Evolutionary conservation across 345 rosid genomes (phyloP).

Genomic region (Murraya paniculata): DNA sequence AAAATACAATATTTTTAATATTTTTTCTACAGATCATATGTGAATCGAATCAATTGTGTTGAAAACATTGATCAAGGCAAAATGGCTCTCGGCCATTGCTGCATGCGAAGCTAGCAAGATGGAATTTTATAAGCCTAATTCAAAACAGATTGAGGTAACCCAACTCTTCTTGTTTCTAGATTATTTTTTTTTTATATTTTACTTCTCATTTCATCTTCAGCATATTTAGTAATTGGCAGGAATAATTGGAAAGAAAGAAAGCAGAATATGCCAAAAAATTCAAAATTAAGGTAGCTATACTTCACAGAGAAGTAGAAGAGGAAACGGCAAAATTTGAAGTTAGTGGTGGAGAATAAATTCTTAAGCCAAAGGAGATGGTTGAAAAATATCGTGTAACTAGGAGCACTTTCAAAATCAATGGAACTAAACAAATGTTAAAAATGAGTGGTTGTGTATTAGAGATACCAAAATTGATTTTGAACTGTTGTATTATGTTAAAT

Average conservation of each 20-base stretch:
- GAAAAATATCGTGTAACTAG: slow-evolving; percentile 82
- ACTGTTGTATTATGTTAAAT: too few species aligned
- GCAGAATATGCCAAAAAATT: slow-evolving; percentile 71
- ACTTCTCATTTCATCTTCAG: not conserved
- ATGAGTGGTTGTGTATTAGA: too few species aligned
- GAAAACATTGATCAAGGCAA: slow-evolving; percentile 50
- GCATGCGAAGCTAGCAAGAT: slow-evolving; percentile 89
- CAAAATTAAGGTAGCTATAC: slow-evolving; percentile 66
- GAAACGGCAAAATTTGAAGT: slow-evolving; percentile 83
- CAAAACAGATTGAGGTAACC: slow-evolving; percentile 64
- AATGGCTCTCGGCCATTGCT: slow-evolving; percentile 50
- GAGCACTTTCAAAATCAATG: slow-evolving; percentile 48
- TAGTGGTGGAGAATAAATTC: slow-evolving; percentile 63
- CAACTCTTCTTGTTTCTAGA: not conserved
- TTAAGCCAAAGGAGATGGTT: slow-evolving; percentile 79
- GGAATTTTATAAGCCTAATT: slow-evolving; percentile 69
- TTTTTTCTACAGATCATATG: not conserved
- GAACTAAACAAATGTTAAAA: too few species aligned
- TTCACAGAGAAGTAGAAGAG: slow-evolving; percentile 80
- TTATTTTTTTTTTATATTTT: not conserved
- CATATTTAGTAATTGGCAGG: slow-evolving; percentile 37
- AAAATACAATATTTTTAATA: not conserved
- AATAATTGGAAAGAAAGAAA: slow-evolving; percentile 71
- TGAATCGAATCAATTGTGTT: not conserved
- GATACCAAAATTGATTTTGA: too few species aligned